Evolutionary conservation across 306 rosid species (phyloP).

Genomic region (Ormosia semicastrata): DNA sequence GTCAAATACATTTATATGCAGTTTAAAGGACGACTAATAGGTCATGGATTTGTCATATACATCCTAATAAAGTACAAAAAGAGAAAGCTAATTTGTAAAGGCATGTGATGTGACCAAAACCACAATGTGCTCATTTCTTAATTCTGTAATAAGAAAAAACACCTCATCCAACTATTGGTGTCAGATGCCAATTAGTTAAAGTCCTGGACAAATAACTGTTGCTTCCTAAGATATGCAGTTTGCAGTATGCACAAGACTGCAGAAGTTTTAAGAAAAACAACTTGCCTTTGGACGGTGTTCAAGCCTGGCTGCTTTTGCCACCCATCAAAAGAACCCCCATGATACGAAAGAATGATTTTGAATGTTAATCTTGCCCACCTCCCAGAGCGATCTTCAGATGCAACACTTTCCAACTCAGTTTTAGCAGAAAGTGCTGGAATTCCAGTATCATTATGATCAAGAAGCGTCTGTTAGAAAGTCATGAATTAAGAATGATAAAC

Average conservation of each 20-base stretch:
- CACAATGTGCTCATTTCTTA: background rate
- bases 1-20: background rate
- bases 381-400: constrained; percentile 50
- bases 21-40: background rate
- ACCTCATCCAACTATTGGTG: background rate
- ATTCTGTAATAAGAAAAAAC: background rate
- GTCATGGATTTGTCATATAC: background rate
- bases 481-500: constrained; percentile 25
- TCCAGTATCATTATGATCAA: constrained; percentile 43
- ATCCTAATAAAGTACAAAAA: background rate
- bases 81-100: background rate
- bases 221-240: background rate
- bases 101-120: background rate
- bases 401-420: constrained; percentile 40
- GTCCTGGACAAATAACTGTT: background rate
- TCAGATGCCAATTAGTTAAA: background rate
- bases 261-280: constrained; percentile 3
- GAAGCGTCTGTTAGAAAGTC: constrained; percentile 42
- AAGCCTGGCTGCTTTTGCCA: constrained; percentile 96
- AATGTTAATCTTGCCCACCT: constrained; percentile 89
- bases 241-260: background rate
- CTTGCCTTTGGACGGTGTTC: constrained; percentile 87
- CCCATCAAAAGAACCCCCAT: constrained; percentile 87
- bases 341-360: constrained; percentile 73
- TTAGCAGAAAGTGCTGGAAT: constrained; percentile 39